Conservation (phyloP, 495 filamentous ascomycete species). For the Penicillium coprophilum region DNA sequence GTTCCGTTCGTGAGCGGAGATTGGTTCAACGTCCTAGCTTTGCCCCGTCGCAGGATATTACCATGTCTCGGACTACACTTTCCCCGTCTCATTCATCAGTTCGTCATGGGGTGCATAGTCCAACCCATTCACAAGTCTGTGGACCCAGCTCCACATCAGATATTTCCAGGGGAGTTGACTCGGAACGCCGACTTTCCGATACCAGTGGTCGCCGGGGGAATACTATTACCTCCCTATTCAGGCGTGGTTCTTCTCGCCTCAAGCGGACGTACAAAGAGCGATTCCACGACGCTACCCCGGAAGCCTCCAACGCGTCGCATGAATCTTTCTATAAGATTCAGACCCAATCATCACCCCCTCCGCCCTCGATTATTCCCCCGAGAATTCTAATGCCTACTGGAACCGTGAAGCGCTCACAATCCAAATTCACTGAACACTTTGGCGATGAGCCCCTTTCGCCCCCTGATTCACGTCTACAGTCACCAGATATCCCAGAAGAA, state of each 20-base stretch:
- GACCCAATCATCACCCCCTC: constrained; percentile 38
- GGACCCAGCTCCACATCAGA: constrained; percentile 50
- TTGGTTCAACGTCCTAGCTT: constrained; percentile 36
- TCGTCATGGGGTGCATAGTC: constrained; percentile 49
- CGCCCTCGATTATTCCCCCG: constrained; percentile 35
- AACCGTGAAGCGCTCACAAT: constrained; percentile 73
- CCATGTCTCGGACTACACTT: constrained; percentile 54
- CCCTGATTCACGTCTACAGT: constrained; percentile 76
- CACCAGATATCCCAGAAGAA: constrained; percentile 48
- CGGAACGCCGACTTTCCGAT: constrained; percentile 49
- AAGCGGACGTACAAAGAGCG: constrained; percentile 60
- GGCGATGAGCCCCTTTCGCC: constrained; percentile 81
- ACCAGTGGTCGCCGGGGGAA: constrained; percentile 43
- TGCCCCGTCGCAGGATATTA: constrained; percentile 43
- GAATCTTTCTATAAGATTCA: constrained; percentile 66
- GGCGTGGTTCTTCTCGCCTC: constrained; percentile 57
- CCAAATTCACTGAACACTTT: constrained; percentile 90
- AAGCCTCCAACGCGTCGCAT: constrained; percentile 82
- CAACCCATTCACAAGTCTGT: constrained; percentile 56
- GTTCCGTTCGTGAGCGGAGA: constrained; percentile 37
- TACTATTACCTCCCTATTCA: constrained; percentile 70
- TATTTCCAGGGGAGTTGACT: constrained; percentile 40
- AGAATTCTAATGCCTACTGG: constrained; percentile 49
- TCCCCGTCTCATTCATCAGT: constrained; percentile 57
- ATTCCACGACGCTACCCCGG: constrained; percentile 49